phyloP scores from a whole-genome alignment of 345 rosid species.

The Trapa incisa region DNA sequence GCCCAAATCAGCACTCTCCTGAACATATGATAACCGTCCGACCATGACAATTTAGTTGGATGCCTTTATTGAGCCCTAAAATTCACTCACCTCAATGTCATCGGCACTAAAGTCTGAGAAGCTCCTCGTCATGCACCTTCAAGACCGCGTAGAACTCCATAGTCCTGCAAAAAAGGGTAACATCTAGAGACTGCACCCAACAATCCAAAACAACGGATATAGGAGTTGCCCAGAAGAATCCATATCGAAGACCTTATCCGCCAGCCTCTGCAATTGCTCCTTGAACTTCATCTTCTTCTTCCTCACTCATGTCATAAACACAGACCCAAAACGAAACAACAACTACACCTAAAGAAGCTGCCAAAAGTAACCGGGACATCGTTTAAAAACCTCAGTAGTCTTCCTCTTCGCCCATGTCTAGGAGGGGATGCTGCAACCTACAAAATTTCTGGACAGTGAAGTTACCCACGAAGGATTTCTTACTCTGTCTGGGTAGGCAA shows the following conservation, averaged over 20 bases:
- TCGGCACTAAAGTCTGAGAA: constrained; percentile 64
- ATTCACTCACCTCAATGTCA: constrained; percentile 47
- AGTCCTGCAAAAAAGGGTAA: constrained; percentile 39
- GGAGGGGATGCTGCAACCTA: neutral
- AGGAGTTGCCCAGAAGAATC: neutral
- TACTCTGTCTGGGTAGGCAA: no score
- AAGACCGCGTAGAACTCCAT: constrained; percentile 62
- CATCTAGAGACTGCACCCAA: neutral
- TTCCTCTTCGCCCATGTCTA: constrained; percentile 5
- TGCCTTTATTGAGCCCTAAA: constrained; percentile 6
- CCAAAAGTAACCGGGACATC: neutral
- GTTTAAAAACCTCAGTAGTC: constrained; percentile 9
- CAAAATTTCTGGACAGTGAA: neutral
- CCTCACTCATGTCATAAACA: constrained; percentile 5
- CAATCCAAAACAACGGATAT: neutral
- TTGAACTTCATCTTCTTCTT: constrained; percentile 22
- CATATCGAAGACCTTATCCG: constrained; percentile 37
- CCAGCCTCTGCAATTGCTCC: constrained; percentile 55
- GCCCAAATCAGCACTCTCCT: constrained; percentile 47
- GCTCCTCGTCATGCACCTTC: constrained; percentile 64
- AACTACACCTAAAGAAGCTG: neutral
- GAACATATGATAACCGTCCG: constrained; percentile 8
- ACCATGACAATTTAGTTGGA: neutral
- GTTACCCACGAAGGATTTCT: neutral
- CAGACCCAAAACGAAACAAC: neutral